Percentiles rank a stretch among this genome's conserved stretches.
Conservation (phyloP, 345 rosid genomes). For the Lepidium sativum region DNA sequence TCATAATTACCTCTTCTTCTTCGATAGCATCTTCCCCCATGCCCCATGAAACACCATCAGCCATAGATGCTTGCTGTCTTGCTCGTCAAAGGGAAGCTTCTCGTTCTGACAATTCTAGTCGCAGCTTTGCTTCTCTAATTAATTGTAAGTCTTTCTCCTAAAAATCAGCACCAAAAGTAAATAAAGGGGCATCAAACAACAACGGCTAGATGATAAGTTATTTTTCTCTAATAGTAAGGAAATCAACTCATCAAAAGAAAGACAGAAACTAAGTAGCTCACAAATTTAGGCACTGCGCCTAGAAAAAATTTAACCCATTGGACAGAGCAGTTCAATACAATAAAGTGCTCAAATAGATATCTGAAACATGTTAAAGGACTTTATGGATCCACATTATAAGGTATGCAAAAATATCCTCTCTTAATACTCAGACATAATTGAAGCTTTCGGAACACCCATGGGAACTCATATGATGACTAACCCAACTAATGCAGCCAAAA, state of each 20-base stretch:
- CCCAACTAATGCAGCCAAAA: neutral
- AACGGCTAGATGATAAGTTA: neutral
- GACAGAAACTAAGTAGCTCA: neutral
- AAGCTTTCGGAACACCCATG: neutral
- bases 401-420: neutral
- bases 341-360: neutral
- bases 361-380: neutral
- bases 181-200: neutral
- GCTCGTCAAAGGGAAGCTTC: constrained; percentile 90
- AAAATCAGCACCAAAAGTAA: constrained; percentile 6
- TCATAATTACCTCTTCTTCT: constrained; percentile 63
- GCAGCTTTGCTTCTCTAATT: constrained; percentile 50
- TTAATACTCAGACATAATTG: neutral
- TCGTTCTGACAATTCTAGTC: constrained; percentile 50
- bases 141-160: constrained; percentile 63
- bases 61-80: constrained; percentile 61
- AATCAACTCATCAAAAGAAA: neutral
- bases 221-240: neutral
- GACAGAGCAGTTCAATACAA: neutral
- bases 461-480: neutral
- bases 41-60: constrained; percentile 98
- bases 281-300: neutral
- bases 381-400: neutral
- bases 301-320: neutral
- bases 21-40: constrained; percentile 98